A percentile compares a stretch with the other conserved stretches of the same genome.
Evolutionary conservation across 2,329 filamentous ascomycete genomes (phyloP).

Genomic region (Aschersonia sp.): DNA sequence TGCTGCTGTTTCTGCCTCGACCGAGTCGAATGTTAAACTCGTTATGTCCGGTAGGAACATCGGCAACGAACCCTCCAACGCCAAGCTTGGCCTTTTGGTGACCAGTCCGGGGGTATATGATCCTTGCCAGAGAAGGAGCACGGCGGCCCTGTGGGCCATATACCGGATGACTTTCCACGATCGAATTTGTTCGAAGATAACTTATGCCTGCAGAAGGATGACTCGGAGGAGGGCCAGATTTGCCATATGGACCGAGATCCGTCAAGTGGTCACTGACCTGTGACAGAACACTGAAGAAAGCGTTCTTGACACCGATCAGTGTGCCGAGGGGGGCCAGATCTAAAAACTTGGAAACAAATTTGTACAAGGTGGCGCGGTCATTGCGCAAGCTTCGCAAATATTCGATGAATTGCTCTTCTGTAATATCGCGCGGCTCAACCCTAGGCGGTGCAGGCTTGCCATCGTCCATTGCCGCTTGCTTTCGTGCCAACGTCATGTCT

Average conservation of each 20-base stretch:
- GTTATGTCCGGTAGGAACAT: conserved; percentile 26
- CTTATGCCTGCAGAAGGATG: conserved; percentile 50
- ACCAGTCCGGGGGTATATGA: conserved; percentile 29
- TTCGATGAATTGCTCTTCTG: conserved; percentile 33
- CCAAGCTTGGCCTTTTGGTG: conserved; percentile 28
- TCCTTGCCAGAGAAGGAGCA: conserved; percentile 32
- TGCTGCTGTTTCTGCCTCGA: conserved; percentile 8
- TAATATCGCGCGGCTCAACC: conserved; percentile 23
- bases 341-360: conserved; percentile 43
- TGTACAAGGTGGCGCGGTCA: conserved; percentile 35
- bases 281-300: conserved; percentile 11
- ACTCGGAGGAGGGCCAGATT: conserved; percentile 40
- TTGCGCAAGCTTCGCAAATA: conserved; percentile 38
- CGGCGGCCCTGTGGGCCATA: conserved; percentile 42
- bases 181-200: conserved; percentile 41
- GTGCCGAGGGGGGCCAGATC: conserved; percentile 41
- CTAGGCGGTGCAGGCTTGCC: conserved; percentile 15
- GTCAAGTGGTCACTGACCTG: conserved; percentile 8
- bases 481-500: conserved; percentile 25
- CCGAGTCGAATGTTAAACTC: conserved; percentile 20
- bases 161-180: conserved; percentile 43
- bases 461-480: conserved; percentile 22
- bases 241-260: conserved; percentile 28
- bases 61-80: conserved; percentile 38
- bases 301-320: conserved; percentile 13